Base-by-base conservation (phyloP, 2,329 filamentous ascomycete genomes). In the Fusarium tricinctum region DNA sequence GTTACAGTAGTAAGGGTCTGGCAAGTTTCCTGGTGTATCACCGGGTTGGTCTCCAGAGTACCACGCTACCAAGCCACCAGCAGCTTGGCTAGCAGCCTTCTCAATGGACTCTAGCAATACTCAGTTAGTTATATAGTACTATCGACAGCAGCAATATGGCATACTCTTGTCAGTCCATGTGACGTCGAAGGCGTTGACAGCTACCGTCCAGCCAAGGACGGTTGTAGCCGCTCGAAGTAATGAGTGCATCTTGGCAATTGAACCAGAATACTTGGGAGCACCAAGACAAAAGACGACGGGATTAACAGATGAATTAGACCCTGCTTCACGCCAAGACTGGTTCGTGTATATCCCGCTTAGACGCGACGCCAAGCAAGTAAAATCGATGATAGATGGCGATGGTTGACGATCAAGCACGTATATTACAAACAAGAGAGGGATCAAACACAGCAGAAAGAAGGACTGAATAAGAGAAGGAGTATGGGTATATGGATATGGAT, bases 1-100 rank as follows among this genome's bases (percentile, higher is more conserved):
- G 78, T 82, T 79, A 80, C 91, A 93, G 76, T 89, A 92, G 72
- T 90, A 91, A 17, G 86, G 86, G 51, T 83, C 81, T 15, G 86
- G 86, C 45, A 89, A 75, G 76, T 88, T 88, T 28, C 86, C 86
- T 3, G 87, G 83, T 0, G 80, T 80, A 68, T 88, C 86, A 58
- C 86, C 86, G 0, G 86, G 87, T 70, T 86, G 84, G 77, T 88
- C 88, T 58, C 86, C 86, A 1, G 82, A 84, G 69, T 87, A 87
- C 71, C 79, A 86, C 42, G 79, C 82, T 72, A 84, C 78, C 51
- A 85, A 64, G 22, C 81, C 82, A 54, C 77, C 84, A 28, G 83
- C 84, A 56, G 85, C 80, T 19, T 81, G 84, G 49, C 76, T 76
- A 4, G 85, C 83, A 2, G 83, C 83, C 10, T 78, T 74, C 62